Evolutionary conservation across 495 filamentous ascomycete species (phyloP).

Genomic region (Podospora appendiculata): DNA sequence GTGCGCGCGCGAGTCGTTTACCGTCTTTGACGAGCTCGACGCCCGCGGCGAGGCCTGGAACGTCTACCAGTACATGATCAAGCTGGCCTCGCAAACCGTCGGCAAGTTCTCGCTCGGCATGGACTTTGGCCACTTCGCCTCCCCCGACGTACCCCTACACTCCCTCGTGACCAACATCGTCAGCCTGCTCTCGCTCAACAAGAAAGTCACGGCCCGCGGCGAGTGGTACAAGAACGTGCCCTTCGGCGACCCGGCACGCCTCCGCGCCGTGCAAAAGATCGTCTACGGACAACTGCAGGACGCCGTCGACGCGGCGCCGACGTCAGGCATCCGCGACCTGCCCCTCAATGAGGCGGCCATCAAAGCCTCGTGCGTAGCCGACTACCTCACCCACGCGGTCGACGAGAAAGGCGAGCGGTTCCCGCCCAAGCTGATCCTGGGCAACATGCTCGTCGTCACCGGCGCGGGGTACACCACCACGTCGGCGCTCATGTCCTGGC

Average conservation of each 20-base stretch:
- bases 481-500: not conserved
- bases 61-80: constrained; percentile 54
- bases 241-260: constrained; percentile 40
- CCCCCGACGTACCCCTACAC: constrained; percentile 32
- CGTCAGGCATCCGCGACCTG: constrained; percentile 30
- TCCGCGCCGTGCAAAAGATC: constrained; percentile 20
- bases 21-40: constrained; percentile 47
- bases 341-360: constrained; percentile 45
- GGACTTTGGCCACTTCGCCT: constrained; percentile 46
- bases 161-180: constrained; percentile 35
- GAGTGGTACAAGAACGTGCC: constrained; percentile 45
- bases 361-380: constrained; percentile 25
- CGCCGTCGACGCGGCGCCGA: constrained; percentile 26
- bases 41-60: constrained; percentile 43
- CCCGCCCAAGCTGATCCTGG: constrained; percentile 19
- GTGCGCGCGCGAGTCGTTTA: constrained; percentile 34
- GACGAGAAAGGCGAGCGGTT: constrained; percentile 47
- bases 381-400: constrained; percentile 39
- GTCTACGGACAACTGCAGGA: constrained; percentile 30
- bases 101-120: constrained; percentile 43
- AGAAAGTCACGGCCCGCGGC: constrained; percentile 40
- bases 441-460: constrained; percentile 7
- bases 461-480: constrained; percentile 1
- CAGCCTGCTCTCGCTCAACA: constrained; percentile 39
- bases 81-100: constrained; percentile 46